These are phyloP conservation scores for Hansenula anomala DNA, from an alignment of 1,139 yeast genomes.

Conservation along the genomic window DNA sequence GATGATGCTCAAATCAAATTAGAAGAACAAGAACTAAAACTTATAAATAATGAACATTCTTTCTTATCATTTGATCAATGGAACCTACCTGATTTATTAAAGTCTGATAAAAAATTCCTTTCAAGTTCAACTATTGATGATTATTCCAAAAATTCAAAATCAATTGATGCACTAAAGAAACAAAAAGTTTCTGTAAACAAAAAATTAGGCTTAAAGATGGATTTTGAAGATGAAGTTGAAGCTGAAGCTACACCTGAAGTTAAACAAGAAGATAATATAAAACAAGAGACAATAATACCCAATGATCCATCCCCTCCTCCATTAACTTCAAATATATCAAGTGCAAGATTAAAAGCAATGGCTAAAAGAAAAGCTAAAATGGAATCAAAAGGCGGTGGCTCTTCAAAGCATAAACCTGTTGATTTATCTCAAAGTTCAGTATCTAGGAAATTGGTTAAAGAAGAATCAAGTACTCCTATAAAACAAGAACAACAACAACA, in stretches of 20 bases:
- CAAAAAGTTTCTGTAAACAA: slow-evolving; percentile 12
- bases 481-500: slow-evolving; percentile 12
- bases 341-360: slow-evolving; percentile 89
- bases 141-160: slow-evolving; percentile 21
- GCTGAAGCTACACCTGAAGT: slow-evolving; percentile 2
- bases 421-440: slow-evolving; percentile 79
- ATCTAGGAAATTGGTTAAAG: slow-evolving; percentile 41
- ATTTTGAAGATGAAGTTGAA: slow-evolving; percentile 11
- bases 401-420: slow-evolving; percentile 50
- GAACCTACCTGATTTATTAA: slow-evolving; percentile 59
- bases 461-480: slow-evolving; percentile 8
- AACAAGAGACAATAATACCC: slow-evolving; percentile 5
- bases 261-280: slow-evolving; percentile 22
- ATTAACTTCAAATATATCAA: slow-evolving; percentile 27
- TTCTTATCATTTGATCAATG: slow-evolving; percentile 59
- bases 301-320: slow-evolving; percentile 8
- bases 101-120: slow-evolving; percentile 64
- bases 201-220: slow-evolving; percentile 14
- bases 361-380: slow-evolving; percentile 88
- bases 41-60: slow-evolving; percentile 34
- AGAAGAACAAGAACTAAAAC: slow-evolving; percentile 32
- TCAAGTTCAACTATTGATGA: slow-evolving; percentile 60
- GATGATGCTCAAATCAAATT: slow-evolving; percentile 26
- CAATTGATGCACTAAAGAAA: slow-evolving; percentile 21
- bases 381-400: slow-evolving; percentile 58